Percentiles rank a stretch among this genome's conserved stretches.
These are phyloP conservation scores for Lipomyces orientalis DNA, from an alignment of 805 yeast genomes.

Conservation along the genomic window DNA sequence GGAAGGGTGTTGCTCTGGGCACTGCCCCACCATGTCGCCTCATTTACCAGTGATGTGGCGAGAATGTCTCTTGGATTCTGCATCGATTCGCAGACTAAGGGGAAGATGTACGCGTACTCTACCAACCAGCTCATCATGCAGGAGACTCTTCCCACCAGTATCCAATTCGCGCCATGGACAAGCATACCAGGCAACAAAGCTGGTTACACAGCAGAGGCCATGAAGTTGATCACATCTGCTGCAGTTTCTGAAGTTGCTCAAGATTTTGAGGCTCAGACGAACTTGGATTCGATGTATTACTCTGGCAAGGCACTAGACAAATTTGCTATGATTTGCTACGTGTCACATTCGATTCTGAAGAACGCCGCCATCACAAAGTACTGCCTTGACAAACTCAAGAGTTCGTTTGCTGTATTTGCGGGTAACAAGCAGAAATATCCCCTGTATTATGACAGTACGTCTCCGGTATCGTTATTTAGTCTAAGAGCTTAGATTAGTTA, in stretches of 20 bases:
- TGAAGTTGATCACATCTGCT: constrained; percentile 51
- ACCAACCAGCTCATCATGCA: constrained; percentile 45
- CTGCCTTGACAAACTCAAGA: constrained; percentile 63
- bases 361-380: constrained; percentile 58
- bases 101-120: constrained; percentile 48
- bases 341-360: constrained; percentile 66
- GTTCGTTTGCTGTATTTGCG: constrained; percentile 72
- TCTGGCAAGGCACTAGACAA: constrained; percentile 89
- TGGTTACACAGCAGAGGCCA: constrained; percentile 49
- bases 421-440: constrained; percentile 73
- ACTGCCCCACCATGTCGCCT: constrained; percentile 66
- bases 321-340: constrained; percentile 84
- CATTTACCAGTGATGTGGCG: constrained; percentile 45
- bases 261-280: constrained; percentile 62
- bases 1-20: constrained; percentile 61
- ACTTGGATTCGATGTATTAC: constrained; percentile 85
- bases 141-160: constrained; percentile 50
- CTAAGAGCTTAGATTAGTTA: background rate
- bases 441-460: constrained; percentile 74
- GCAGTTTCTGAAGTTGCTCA: constrained; percentile 60
- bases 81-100: constrained; percentile 57
- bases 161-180: constrained; percentile 68
- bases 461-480: constrained; percentile 50
- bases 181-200: constrained; percentile 51
- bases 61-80: constrained; percentile 44